Conservation (phyloP, 768 basidiomycete genomes). For the Suillus subaureus region DNA sequence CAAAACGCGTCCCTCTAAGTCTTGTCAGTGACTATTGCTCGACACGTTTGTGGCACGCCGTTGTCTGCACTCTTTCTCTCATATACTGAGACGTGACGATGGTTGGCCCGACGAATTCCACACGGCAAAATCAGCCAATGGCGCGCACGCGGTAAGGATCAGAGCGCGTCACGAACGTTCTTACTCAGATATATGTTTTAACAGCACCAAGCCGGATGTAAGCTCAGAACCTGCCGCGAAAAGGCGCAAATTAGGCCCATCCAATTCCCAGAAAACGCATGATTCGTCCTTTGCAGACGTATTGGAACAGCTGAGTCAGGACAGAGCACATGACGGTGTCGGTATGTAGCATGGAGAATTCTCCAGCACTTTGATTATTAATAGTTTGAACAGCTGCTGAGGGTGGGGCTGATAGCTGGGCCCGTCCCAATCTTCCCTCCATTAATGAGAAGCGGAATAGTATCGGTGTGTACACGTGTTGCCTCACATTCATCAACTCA, state of each 20-base stretch:
- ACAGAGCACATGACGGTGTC: slow-evolving; percentile 40
- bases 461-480: slow-evolving; percentile 54
- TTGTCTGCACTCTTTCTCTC: background rate
- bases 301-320: slow-evolving; percentile 60
- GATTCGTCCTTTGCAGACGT: slow-evolving; percentile 60
- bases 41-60: background rate
- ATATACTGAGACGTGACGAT: background rate
- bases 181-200: slow-evolving; percentile 9
- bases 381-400: slow-evolving; percentile 53
- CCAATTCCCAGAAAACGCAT: slow-evolving; percentile 31
- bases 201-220: slow-evolving; percentile 26
- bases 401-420: slow-evolving; percentile 79
- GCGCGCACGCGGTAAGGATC: slow-evolving; percentile 19
- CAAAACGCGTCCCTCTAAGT: slow-evolving; percentile 3
- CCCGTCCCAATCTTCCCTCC: slow-evolving; percentile 56
- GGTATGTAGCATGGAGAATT: slow-evolving; percentile 36
- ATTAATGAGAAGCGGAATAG: slow-evolving; percentile 64
- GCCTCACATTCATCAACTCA: background rate
- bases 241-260: slow-evolving; percentile 51
- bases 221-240: slow-evolving; percentile 48
- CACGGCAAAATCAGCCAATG: slow-evolving; percentile 18
- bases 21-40: background rate
- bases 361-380: background rate
- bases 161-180: background rate
- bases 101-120: slow-evolving; percentile 7